Percentiles rank a stretch among this genome's conserved stretches.
Conservation (phyloP, 345 rosid species). For the Rubroshorea leprosula region DNA sequence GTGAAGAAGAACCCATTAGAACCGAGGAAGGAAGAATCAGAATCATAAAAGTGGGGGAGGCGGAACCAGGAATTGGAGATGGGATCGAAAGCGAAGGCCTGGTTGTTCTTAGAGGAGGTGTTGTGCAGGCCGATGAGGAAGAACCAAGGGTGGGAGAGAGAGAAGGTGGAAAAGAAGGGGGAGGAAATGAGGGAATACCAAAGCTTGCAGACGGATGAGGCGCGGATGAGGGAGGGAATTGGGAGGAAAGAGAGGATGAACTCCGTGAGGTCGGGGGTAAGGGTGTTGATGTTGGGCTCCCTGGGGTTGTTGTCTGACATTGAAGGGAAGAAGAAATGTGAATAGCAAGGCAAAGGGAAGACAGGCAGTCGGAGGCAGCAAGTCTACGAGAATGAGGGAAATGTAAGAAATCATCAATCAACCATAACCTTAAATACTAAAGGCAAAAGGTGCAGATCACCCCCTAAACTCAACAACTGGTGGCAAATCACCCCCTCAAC, state of each 20-base stretch:
- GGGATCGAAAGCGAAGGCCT: slow-evolving; percentile 84
- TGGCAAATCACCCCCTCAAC: too few relatives aligned
- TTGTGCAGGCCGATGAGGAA: slow-evolving; percentile 89
- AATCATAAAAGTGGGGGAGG: slow-evolving; percentile 38
- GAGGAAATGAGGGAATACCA: slow-evolving; percentile 50
- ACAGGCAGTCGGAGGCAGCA: too few relatives aligned
- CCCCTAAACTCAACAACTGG: too few relatives aligned
- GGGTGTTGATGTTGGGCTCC: slow-evolving; percentile 32
- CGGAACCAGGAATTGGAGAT: slow-evolving; percentile 59
- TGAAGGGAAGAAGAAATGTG: neutral
- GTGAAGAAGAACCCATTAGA: slow-evolving; percentile 64
- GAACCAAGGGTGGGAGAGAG: slow-evolving; percentile 56
- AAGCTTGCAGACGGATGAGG: slow-evolving; percentile 67
- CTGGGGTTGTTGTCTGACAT: slow-evolving; percentile 33
- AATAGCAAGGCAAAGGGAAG: too few relatives aligned
- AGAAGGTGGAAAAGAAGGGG: slow-evolving; percentile 27
- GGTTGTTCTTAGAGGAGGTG: slow-evolving; percentile 66
- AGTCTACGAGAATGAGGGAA: too few relatives aligned
- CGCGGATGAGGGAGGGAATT: slow-evolving; percentile 61
- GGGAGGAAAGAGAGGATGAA: slow-evolving; percentile 69
- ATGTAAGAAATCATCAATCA: too few relatives aligned
- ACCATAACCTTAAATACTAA: too few relatives aligned
- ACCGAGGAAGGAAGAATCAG: slow-evolving; percentile 38
- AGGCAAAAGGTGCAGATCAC: too few relatives aligned
- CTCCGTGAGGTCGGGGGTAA: slow-evolving; percentile 49